Percentiles rank a stretch among this genome's conserved stretches.
Evolutionary conservation across 441 rosid species (phyloP).

Genomic region (Metrosideros polymorpha): DNA sequence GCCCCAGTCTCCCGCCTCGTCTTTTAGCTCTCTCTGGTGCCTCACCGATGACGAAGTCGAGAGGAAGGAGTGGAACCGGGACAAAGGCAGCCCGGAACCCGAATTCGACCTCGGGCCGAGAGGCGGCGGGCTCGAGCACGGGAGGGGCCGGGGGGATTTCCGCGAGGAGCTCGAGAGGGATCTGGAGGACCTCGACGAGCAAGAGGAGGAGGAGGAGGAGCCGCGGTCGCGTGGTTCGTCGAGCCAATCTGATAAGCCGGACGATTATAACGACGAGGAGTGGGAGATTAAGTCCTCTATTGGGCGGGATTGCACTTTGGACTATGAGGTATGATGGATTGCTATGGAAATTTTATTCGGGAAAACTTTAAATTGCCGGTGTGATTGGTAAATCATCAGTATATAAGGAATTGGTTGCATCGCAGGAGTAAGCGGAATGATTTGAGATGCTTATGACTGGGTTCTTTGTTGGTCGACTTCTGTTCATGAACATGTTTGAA

Average conservation of each 20-base stretch:
- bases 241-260: conserved; percentile 26
- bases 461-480: not conserved
- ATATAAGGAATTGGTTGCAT: not conserved
- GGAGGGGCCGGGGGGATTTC: not conserved
- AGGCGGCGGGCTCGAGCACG: not conserved
- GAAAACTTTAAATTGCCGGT: not conserved
- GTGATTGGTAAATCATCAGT: not conserved
- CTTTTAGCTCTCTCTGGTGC: conserved; percentile 49
- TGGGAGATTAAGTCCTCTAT: conserved; percentile 81
- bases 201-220: conserved; percentile 12
- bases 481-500: not conserved
- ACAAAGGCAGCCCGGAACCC: conserved; percentile 17
- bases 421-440: not conserved
- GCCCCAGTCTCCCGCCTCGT: conserved; percentile 1
- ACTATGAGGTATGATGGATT: conserved; percentile 42
- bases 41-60: conserved; percentile 64
- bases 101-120: not conserved
- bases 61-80: conserved; percentile 36
- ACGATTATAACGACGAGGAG: conserved; percentile 67
- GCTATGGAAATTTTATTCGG: not conserved
- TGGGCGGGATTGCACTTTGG: conserved; percentile 75
- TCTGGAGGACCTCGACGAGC: conserved; percentile 38
- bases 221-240: not conserved
- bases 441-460: not conserved
- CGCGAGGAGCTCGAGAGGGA: conserved; percentile 36